Conservation (phyloP, 2,329 filamentous ascomycete species). For the Lasiodiplodia hormozganensis region DNA sequence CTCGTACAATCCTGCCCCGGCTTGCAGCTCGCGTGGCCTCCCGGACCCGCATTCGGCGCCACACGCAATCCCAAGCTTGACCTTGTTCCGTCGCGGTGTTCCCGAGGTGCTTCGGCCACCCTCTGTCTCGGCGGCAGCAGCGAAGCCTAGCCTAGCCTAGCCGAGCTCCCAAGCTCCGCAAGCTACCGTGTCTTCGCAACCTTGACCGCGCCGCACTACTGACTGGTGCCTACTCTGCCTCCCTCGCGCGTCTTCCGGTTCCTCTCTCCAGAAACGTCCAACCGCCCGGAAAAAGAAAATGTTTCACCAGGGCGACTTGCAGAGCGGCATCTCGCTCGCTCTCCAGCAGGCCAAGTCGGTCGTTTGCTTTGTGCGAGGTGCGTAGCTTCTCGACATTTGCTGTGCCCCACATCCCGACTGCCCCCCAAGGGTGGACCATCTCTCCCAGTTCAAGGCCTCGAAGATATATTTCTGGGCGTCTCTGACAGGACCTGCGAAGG, state of each 20-base stretch:
- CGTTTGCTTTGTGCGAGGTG: slow-evolving; percentile 83
- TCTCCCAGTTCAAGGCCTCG: background rate
- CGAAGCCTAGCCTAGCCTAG: slow-evolving; percentile 13
- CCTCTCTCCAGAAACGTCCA: slow-evolving; percentile 28
- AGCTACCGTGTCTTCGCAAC: slow-evolving; percentile 25
- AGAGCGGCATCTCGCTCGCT: slow-evolving; percentile 79
- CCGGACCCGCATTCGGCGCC: slow-evolving; percentile 22
- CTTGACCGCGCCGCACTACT: slow-evolving; percentile 14
- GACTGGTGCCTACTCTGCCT: background rate
- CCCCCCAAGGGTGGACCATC: background rate
- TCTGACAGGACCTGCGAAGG: slow-evolving; percentile 15
- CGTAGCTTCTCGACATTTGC: slow-evolving; percentile 14
- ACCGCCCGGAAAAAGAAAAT: slow-evolving; percentile 53
- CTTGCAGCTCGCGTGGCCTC: slow-evolving; percentile 24
- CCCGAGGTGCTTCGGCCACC: slow-evolving; percentile 17
- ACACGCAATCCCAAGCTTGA: slow-evolving; percentile 16
- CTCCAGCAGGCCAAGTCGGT: slow-evolving; percentile 79
- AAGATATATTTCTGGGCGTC: background rate
- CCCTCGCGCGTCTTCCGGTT: slow-evolving; percentile 21
- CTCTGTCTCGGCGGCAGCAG: slow-evolving; percentile 6
- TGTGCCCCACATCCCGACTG: slow-evolving; percentile 4
- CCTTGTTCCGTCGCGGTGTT: slow-evolving; percentile 12
- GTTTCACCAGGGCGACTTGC: slow-evolving; percentile 83
- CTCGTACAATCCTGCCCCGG: slow-evolving; percentile 4
- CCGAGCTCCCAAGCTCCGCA: slow-evolving; percentile 27